Evolutionary conservation across 495 filamentous ascomycete species (phyloP).

Genomic region (Coniosporium apollinis): DNA sequence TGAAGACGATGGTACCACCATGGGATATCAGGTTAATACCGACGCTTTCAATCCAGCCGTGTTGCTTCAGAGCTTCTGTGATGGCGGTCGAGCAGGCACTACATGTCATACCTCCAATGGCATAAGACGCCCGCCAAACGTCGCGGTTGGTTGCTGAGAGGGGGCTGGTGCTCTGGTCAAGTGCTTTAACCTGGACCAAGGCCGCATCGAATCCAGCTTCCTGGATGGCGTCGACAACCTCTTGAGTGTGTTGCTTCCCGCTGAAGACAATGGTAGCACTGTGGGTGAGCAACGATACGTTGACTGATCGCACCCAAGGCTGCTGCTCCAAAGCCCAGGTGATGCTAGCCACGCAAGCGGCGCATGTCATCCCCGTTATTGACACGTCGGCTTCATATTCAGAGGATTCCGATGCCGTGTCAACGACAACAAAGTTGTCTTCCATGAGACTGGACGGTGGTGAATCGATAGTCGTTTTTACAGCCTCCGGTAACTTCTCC

Average conservation of each 20-base stretch:
- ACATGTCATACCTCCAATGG: constrained; percentile 77
- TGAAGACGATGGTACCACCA: constrained; percentile 27
- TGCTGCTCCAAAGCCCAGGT: constrained; percentile 32
- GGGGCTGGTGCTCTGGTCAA: constrained; percentile 1
- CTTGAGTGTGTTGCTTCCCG: constrained; percentile 28
- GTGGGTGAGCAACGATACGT: constrained; percentile 42
- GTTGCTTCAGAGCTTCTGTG: constrained; percentile 43
- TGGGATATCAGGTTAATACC: constrained; percentile 57
- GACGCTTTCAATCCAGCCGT: constrained; percentile 45
- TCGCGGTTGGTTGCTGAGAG: too few relatives aligned
- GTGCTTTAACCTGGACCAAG: constrained; percentile 26
- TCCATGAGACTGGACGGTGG: neutral
- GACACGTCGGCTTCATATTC: constrained; percentile 20
- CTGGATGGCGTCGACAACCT: constrained; percentile 33
- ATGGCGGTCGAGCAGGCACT: constrained; percentile 52
- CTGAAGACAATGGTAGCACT: constrained; percentile 34
- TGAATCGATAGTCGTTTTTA: neutral
- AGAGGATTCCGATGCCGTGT: neutral
- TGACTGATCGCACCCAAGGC: constrained; percentile 35
- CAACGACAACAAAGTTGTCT: constrained; percentile 9
- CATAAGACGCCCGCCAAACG: constrained; percentile 36
- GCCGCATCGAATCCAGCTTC: constrained; percentile 39
- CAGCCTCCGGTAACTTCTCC: too few relatives aligned
- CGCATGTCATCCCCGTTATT: constrained; percentile 49
- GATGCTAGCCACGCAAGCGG: constrained; percentile 40